Percentiles rank a stretch among this genome's conserved stretches.
Evolutionary conservation across 2,329 filamentous ascomycete genomes (phyloP).

Genomic region (Zymoseptoria pseudotritici): DNA sequence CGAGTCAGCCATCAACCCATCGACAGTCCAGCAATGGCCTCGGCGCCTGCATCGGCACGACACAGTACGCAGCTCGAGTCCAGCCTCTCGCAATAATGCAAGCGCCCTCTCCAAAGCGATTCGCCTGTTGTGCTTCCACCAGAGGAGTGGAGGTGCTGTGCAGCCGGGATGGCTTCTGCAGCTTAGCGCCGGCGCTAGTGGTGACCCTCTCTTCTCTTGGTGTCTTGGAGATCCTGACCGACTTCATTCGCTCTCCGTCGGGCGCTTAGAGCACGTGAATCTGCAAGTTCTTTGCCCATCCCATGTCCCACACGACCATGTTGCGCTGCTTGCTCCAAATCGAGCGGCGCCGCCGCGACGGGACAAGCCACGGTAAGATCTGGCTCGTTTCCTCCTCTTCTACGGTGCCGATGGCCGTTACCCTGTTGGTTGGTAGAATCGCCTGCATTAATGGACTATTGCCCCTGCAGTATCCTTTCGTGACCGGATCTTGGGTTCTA

Average conservation of each 20-base stretch:
- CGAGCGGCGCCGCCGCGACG: conserved; percentile 7
- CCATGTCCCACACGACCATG: conserved; percentile 10
- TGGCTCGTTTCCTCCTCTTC: conserved; percentile 1
- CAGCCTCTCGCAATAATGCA: conserved; percentile 12
- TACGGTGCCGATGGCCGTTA: conserved; percentile 7
- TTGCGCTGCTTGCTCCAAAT: conserved; percentile 5
- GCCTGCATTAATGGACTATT: neutral
- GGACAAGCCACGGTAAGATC: conserved; percentile 7
- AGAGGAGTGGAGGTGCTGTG: conserved; percentile 6
- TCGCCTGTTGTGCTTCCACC: conserved; percentile 9
- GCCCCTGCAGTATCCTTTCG: neutral
- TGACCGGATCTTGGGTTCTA: neutral
- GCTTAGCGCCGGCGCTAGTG: conserved; percentile 13
- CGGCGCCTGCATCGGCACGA: neutral
- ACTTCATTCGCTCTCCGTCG: conserved; percentile 14
- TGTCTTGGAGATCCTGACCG: neutral
- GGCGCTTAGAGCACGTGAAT: conserved; percentile 16
- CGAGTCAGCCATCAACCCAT: neutral
- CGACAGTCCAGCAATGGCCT: neutral
- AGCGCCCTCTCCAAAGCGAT: conserved; percentile 5
- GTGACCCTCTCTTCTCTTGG: neutral
- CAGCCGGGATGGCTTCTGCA: neutral
- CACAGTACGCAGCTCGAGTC: neutral
- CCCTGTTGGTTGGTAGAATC: neutral
- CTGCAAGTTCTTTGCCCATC: conserved; percentile 17